A percentile compares a stretch with the other conserved stretches of the same genome.
Conservation (phyloP, 2,329 filamentous ascomycete species). For the Cladosporium velox region DNA sequence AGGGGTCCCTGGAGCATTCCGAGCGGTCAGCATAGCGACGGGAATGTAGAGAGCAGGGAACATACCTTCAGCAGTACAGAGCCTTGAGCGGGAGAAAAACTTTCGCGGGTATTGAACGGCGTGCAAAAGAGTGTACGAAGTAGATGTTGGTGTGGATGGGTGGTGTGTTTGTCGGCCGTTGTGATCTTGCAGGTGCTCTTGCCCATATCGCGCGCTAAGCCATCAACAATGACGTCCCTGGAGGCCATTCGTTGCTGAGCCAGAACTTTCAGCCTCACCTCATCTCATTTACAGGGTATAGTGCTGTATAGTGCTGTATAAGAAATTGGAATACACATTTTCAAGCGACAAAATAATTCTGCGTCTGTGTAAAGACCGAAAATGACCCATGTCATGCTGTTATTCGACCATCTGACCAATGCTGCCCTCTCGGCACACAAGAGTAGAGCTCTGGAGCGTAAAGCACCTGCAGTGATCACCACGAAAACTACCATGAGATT, state of each 20-base stretch:
- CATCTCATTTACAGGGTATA: conserved; percentile 7
- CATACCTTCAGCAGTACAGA: conserved; percentile 4
- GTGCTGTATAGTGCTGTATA: background rate
- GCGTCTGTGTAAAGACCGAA: background rate
- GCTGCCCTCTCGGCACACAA: background rate
- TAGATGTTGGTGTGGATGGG: conserved; percentile 8
- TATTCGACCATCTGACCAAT: background rate
- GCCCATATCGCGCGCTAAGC: background rate
- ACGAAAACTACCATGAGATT: background rate
- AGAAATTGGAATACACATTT: background rate
- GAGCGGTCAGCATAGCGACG: conserved; percentile 19
- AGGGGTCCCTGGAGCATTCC: conserved; percentile 19
- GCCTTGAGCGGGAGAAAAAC: background rate
- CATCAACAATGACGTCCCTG: conserved; percentile 6
- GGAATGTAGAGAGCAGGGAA: conserved; percentile 1
- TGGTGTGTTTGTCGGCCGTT: background rate
- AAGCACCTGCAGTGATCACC: background rate
- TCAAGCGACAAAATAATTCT: background rate
- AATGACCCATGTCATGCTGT: background rate
- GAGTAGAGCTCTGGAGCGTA: background rate
- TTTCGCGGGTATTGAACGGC: background rate
- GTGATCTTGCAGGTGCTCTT: background rate
- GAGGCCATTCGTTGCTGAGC: background rate
- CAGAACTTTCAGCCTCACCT: background rate
- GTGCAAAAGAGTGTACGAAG: conserved; percentile 14